Evolutionary conservation across 2,329 filamentous ascomycete species (phyloP).

Genomic region (Pyrenophora graminea): DNA sequence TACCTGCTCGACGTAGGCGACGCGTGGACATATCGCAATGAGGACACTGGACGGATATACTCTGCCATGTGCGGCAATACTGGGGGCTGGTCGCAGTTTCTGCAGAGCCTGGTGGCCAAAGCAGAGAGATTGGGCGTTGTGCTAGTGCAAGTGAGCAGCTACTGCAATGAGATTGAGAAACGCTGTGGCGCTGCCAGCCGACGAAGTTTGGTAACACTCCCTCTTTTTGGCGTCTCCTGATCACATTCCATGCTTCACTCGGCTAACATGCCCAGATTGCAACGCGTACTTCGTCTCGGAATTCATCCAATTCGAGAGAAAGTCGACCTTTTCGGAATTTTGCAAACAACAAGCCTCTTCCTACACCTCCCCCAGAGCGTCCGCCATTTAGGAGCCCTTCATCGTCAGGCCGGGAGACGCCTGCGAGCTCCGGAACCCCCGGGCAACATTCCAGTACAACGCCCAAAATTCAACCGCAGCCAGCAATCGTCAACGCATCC

Average conservation of each 20-base stretch:
- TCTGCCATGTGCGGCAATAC: slow-evolving; percentile 91
- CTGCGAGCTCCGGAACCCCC: slow-evolving; percentile 17
- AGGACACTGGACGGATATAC: slow-evolving; percentile 73
- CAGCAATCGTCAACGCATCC: slow-evolving; percentile 22
- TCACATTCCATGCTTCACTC: not conserved
- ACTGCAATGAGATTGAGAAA: slow-evolving; percentile 83
- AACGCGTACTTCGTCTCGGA: slow-evolving; percentile 45
- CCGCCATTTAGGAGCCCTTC: slow-evolving; percentile 31
- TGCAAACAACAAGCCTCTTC: slow-evolving; percentile 43
- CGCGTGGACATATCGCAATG: slow-evolving; percentile 61
- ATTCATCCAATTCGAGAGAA: slow-evolving; percentile 43
- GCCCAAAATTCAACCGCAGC: slow-evolving; percentile 21
- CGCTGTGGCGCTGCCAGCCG: slow-evolving; percentile 83
- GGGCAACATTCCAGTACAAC: slow-evolving; percentile 22
- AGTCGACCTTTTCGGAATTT: slow-evolving; percentile 39
- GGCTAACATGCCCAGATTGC: slow-evolving; percentile 37
- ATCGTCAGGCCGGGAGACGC: slow-evolving; percentile 19
- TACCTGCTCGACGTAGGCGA: slow-evolving; percentile 73
- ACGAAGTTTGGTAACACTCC: slow-evolving; percentile 67
- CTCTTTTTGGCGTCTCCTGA: slow-evolving; percentile 4
- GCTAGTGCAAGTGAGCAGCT: slow-evolving; percentile 72
- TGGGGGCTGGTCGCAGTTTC: slow-evolving; percentile 83
- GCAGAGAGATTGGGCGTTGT: slow-evolving; percentile 70
- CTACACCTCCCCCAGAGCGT: slow-evolving; percentile 38
- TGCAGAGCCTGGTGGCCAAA: slow-evolving; percentile 74